These are phyloP conservation scores for Phytophthora lateralis DNA, from an alignment of 352 stramenopile genomes.

Conservation along the genomic window DNA sequence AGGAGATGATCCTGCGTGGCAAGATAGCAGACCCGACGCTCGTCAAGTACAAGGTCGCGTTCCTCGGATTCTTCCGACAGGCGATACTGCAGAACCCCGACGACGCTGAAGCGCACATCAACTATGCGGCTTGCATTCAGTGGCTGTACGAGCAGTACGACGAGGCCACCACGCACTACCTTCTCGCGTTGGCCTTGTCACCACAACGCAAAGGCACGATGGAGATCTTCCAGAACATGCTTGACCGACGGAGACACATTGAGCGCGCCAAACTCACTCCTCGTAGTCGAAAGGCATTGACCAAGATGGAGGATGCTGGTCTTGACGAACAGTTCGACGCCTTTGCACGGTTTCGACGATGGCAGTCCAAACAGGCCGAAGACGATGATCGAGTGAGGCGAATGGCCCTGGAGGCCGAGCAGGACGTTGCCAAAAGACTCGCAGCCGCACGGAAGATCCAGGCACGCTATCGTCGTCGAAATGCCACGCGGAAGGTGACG, in stretches of 20 bases:
- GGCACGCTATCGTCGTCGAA: conserved; percentile 61
- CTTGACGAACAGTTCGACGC: conserved; percentile 55
- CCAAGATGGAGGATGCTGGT: conserved; percentile 38
- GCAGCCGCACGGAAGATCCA: conserved; percentile 67
- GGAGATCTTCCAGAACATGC: conserved; percentile 81
- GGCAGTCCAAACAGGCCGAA: conserved; percentile 65
- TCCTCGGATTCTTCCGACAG: conserved; percentile 81
- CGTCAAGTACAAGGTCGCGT: conserved; percentile 77
- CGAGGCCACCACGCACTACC: conserved; percentile 63
- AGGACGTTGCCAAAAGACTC: conserved; percentile 20
- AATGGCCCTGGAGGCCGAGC: conserved; percentile 36
- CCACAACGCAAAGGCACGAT: conserved; percentile 66
- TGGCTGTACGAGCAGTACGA: conserved; percentile 77
- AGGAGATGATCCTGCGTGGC: conserved; percentile 69
- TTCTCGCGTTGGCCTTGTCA: conserved; percentile 66
- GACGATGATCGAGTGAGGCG: conserved; percentile 48
- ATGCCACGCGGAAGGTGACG: conserved; percentile 57
- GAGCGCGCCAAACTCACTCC: conserved; percentile 38
- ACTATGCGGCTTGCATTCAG: conserved; percentile 79
- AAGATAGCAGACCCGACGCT: conserved; percentile 60
- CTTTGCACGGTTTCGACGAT: conserved; percentile 70
- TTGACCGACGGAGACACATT: conserved; percentile 53
- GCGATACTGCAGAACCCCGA: conserved; percentile 67
- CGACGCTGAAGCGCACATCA: conserved; percentile 70
- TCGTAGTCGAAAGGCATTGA: conserved; percentile 20